Percentiles rank a stretch among this genome's conserved stretches.
phyloP scores from a whole-genome alignment of 108 stramenopile species.

The Fistulifera pelliculosa region DNA sequence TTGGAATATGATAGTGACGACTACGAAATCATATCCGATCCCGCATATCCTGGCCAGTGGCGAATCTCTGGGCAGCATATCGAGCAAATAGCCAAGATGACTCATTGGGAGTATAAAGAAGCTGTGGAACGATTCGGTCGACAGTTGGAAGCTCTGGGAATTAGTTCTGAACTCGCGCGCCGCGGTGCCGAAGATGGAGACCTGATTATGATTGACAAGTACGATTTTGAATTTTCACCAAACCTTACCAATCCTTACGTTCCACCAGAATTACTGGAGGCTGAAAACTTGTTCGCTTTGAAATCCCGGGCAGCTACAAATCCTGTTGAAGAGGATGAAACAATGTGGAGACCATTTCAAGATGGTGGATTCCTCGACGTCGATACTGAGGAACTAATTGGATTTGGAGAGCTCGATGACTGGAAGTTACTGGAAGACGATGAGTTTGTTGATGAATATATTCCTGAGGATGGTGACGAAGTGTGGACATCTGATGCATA shows the following conservation, averaged over 20 bases:
- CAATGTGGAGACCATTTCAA: constrained; percentile 57
- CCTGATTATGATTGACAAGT: constrained; percentile 84
- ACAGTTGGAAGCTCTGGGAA: constrained; percentile 78
- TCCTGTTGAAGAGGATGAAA: constrained; percentile 25
- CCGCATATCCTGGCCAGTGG: constrained; percentile 87
- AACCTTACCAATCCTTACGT: constrained; percentile 76
- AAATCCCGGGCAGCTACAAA: constrained; percentile 18
- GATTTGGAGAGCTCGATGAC: constrained; percentile 66
- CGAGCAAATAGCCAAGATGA: constrained; percentile 87
- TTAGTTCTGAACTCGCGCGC: constrained; percentile 52
- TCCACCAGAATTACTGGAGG: constrained; percentile 74
- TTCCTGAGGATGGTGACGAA: constrained; percentile 55
- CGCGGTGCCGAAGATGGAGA: constrained; percentile 83
- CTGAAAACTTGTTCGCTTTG: constrained; percentile 43
- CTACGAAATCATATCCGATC: constrained; percentile 79
- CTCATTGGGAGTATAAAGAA: constrained; percentile 91
- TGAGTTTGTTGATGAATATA: constrained; percentile 31
- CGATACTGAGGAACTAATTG: constrained; percentile 70
- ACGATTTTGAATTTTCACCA: constrained; percentile 84
- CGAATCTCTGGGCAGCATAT: constrained; percentile 72
- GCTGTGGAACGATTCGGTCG: constrained; percentile 86
- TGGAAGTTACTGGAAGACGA: constrained; percentile 76
- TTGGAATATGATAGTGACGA: constrained; percentile 80
- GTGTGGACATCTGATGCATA: constrained; percentile 35
- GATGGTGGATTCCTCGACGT: constrained; percentile 79